phyloP scores from a whole-genome alignment of 169 alveolate genomes.

The Cryptosporidium sp. region DNA sequence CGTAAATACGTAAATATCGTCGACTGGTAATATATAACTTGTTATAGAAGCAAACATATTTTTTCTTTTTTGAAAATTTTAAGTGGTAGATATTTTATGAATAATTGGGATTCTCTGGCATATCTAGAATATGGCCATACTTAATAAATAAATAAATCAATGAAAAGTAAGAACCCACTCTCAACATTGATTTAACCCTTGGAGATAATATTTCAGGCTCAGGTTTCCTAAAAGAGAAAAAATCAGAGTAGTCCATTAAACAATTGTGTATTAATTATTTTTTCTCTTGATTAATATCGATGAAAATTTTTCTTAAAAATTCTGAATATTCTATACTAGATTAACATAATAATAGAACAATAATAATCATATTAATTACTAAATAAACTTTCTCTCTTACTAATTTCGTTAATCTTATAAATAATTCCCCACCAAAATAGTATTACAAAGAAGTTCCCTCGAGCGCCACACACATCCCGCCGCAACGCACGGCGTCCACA shows the following conservation, averaged over 20 bases:
- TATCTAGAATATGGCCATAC: slow-evolving; percentile 39
- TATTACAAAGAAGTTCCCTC: background rate
- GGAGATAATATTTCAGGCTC: slow-evolving; percentile 33
- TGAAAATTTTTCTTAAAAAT: background rate
- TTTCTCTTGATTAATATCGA: too few species aligned
- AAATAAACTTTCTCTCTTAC: too few species aligned
- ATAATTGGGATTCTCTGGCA: slow-evolving; percentile 64
- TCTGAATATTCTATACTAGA: background rate
- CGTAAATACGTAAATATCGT: too few species aligned
- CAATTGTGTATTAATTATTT: too few species aligned
- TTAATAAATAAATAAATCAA: slow-evolving; percentile 36
- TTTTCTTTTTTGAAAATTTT: background rate
- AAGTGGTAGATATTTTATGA: background rate
- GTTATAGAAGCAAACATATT: background rate
- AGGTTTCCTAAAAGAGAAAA: background rate
- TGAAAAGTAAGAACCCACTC: slow-evolving; percentile 48
- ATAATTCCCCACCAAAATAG: background rate
- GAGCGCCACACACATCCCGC: background rate
- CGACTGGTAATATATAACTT: background rate
- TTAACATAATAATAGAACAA: background rate
- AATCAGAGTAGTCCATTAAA: slow-evolving; percentile 37
- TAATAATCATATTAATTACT: background rate
- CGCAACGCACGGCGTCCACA: slow-evolving; percentile 25
- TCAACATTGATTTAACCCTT: slow-evolving; percentile 7
- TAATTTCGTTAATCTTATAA: too few species aligned